Percentiles rank a stretch among this genome's conserved stretches.
phyloP scores from a whole-genome alignment of 164 flowering plant genomes.

The Stephania japonica region DNA sequence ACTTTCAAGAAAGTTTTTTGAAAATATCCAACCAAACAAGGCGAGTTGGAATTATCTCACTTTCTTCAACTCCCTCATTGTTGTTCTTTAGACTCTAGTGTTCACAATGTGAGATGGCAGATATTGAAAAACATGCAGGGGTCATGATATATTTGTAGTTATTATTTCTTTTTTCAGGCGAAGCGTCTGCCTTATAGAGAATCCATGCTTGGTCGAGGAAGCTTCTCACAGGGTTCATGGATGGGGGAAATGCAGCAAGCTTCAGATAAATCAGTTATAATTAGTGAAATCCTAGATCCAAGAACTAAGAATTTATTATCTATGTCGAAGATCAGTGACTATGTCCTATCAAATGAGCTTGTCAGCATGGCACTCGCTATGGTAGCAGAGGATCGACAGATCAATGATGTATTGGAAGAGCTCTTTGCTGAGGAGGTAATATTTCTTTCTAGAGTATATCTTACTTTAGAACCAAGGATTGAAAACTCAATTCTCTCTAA shows the following conservation, averaged over 20 bases:
- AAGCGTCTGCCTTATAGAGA: conserved; percentile 70
- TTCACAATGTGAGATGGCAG: too few relatives aligned
- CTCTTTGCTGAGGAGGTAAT: conserved; percentile 83
- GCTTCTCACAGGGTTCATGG: conserved; percentile 72
- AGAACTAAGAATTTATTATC: conserved; percentile 73
- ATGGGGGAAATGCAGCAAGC: conserved; percentile 89
- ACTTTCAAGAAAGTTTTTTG: too few relatives aligned
- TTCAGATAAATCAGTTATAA: conserved; percentile 74
- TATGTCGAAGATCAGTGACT: conserved; percentile 87
- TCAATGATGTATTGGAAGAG: conserved; percentile 73
- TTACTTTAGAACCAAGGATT: too few relatives aligned
- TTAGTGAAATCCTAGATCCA: conserved; percentile 83
- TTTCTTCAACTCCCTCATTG: too few relatives aligned
- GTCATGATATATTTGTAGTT: too few relatives aligned
- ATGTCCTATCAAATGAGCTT: conserved; percentile 79
- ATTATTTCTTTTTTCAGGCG: conserved; percentile 37
- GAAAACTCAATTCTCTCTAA: too few relatives aligned
- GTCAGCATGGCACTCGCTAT: conserved; percentile 91
- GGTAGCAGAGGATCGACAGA: conserved; percentile 87
- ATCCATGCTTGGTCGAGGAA: conserved; percentile 41
- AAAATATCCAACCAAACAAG: too few relatives aligned
- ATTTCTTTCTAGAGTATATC: background rate
- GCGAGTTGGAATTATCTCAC: too few relatives aligned
- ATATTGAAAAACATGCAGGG: too few relatives aligned
- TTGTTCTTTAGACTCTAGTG: too few relatives aligned